Evolutionary conservation across 139 green algal genomes (phyloP).

Genomic region (Picochlorum costavermella): DNA sequence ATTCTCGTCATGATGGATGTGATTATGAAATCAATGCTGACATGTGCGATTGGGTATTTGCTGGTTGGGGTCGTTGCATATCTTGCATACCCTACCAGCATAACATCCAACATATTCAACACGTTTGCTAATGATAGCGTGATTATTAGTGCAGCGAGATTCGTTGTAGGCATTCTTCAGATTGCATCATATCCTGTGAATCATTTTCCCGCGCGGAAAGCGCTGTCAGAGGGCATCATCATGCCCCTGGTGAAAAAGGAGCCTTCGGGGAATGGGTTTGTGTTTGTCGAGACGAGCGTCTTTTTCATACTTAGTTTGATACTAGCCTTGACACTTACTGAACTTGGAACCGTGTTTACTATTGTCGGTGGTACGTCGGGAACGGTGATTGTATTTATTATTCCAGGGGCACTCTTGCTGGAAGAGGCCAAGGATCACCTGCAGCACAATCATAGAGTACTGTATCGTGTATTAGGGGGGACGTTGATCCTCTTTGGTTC

Average conservation of each 20-base stretch:
- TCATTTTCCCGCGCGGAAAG: constrained; percentile 45
- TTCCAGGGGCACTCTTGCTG: constrained; percentile 40
- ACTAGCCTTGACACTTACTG: constrained; percentile 34
- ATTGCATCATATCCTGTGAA: constrained; percentile 55
- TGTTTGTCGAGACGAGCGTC: constrained; percentile 12
- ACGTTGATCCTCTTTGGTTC: not conserved
- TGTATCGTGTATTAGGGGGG: not conserved
- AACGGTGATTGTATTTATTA: constrained; percentile 54
- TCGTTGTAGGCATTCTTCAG: constrained; percentile 46
- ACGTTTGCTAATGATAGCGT: constrained; percentile 32
- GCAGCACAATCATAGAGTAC: not conserved
- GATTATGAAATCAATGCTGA: constrained; percentile 12
- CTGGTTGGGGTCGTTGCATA: constrained; percentile 44
- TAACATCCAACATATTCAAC: constrained; percentile 59
- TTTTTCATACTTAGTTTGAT: constrained; percentile 33
- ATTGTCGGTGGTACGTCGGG: constrained; percentile 51
- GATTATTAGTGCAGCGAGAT: constrained; percentile 31
- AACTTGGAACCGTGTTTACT: constrained; percentile 54
- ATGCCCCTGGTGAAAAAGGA: constrained; percentile 6
- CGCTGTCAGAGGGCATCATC: constrained; percentile 23
- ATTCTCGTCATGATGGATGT: constrained; percentile 42
- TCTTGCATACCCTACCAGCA: constrained; percentile 43
- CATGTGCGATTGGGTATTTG: constrained; percentile 42
- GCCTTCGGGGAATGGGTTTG: constrained; percentile 12
- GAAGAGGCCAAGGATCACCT: not conserved